phyloP scores from a whole-genome alignment of 495 filamentous ascomycete species.

The Penicillium pulvis region DNA sequence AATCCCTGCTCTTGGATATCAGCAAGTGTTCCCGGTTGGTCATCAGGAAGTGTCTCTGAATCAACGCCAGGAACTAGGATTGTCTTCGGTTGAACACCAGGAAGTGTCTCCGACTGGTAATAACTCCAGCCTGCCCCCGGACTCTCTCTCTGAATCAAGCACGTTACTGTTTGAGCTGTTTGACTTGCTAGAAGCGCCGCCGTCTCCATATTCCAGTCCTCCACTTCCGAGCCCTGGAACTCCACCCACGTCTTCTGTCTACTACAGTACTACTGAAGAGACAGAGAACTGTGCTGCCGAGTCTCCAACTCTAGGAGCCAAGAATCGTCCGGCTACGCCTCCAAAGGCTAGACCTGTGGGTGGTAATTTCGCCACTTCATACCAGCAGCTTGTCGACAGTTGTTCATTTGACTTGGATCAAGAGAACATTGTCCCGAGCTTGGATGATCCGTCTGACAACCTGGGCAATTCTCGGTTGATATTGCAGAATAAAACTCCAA shows the following conservation, averaged over 20 bases:
- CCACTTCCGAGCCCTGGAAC: neutral
- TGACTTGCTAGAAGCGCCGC: neutral
- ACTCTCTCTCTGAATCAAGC: neutral
- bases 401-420: neutral
- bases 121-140: neutral
- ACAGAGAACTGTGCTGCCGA: neutral
- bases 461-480: neutral
- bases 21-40: no score
- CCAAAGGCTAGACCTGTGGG: neutral
- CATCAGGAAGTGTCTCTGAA: neutral
- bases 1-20: no score
- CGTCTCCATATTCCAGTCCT: neutral
- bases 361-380: neutral
- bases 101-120: neutral
- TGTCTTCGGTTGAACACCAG: neutral
- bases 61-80: no score
- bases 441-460: neutral
- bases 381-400: neutral
- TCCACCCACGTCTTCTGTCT: neutral
- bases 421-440: neutral
- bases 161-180: slow-evolving; percentile 1
- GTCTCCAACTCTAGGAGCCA: neutral
- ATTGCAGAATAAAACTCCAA: neutral
- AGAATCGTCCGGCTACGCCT: neutral
- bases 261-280: neutral